Percentiles rank a stretch among this genome's conserved stretches.
Evolutionary conservation across 306 rosid species (phyloP).

Genomic region (Oxytropis ochrocephala): DNA sequence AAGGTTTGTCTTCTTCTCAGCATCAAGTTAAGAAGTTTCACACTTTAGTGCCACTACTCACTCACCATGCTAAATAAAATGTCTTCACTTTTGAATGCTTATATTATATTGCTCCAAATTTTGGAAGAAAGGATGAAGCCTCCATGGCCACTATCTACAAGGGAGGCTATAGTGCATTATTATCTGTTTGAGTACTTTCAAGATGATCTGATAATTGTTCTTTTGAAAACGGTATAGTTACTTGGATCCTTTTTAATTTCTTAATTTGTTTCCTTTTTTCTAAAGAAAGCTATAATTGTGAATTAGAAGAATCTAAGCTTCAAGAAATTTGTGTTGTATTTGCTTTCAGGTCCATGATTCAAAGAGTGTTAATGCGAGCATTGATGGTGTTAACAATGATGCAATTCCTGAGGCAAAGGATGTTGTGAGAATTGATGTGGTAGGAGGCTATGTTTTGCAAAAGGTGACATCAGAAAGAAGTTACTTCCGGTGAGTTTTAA

Average conservation of each 20-base stretch:
- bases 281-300: background rate
- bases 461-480: conserved; percentile 82
- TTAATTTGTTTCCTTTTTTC: background rate
- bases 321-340: conserved; percentile 7
- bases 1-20: conserved; percentile 58
- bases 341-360: conserved; percentile 54
- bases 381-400: conserved; percentile 45
- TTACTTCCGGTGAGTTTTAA: conserved; percentile 74
- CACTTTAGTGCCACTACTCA: background rate
- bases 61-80: background rate
- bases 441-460: conserved; percentile 94
- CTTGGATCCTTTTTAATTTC: background rate
- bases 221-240: conserved; percentile 74
- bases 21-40: background rate
- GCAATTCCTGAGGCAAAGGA: conserved; percentile 61
- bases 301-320: conserved; percentile 14
- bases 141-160: conserved; percentile 86
- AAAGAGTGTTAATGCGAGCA: conserved; percentile 25
- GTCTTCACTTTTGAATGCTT: conserved; percentile 28
- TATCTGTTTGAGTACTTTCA: conserved; percentile 79
- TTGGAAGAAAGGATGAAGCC: conserved; percentile 91
- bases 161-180: conserved; percentile 78
- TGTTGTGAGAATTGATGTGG: conserved; percentile 67
- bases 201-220: conserved; percentile 71
- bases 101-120: conserved; percentile 41